Conservation (phyloP, 2,329 filamentous ascomycete genomes). For the Acephala macrosclerotiorum region DNA sequence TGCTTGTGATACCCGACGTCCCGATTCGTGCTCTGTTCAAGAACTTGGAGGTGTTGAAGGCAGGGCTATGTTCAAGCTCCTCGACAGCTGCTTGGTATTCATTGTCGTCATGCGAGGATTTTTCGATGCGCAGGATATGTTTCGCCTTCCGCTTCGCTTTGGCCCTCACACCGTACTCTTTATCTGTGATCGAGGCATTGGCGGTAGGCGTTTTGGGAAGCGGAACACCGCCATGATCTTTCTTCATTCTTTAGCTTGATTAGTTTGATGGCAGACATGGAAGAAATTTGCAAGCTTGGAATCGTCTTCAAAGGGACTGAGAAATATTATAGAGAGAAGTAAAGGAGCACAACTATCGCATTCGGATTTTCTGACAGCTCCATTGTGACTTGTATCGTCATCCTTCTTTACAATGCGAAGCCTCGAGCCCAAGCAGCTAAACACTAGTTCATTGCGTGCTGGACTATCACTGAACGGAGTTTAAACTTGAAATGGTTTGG, state of each 20-base stretch:
- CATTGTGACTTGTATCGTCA: background rate
- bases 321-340: background rate
- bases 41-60: constrained; percentile 33
- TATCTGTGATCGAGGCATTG: background rate
- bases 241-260: constrained; percentile 3
- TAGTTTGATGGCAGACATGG: background rate
- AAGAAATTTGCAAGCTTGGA: background rate
- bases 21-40: constrained; percentile 25
- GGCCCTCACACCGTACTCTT: constrained; percentile 11
- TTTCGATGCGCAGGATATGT: constrained; percentile 11
- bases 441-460: constrained; percentile 8
- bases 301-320: background rate
- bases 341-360: background rate
- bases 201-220: background rate
- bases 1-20: constrained; percentile 19
- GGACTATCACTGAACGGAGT: constrained; percentile 1
- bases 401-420: background rate
- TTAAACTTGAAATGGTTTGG: constrained; percentile 11
- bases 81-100: constrained; percentile 20
- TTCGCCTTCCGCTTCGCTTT: constrained; percentile 21
- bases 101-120: constrained; percentile 5
- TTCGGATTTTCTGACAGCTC: background rate
- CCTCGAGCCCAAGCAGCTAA: background rate
- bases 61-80: constrained; percentile 32
- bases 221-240: background rate